Evolutionary conservation across 306 rosid species (phyloP).

Genomic region (Fragaria nilgerrensis): DNA sequence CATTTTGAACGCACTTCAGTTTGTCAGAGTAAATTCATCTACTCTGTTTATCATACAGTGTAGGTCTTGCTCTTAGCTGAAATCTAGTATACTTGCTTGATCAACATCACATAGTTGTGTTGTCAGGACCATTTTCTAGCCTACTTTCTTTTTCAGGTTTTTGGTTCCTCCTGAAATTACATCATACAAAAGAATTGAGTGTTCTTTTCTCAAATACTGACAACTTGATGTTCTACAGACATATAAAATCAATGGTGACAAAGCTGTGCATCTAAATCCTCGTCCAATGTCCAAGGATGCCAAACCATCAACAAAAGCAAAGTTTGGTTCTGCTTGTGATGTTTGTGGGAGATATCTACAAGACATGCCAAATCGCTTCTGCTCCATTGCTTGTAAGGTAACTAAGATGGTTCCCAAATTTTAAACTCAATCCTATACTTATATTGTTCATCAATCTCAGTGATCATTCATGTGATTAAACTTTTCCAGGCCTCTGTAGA

Average conservation of each 20-base stretch:
- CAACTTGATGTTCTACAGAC: conserved; percentile 48
- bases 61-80: neutral
- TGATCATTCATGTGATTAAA: neutral
- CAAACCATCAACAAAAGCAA: conserved; percentile 52
- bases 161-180: neutral
- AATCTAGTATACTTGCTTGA: neutral
- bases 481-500: conserved; percentile 33
- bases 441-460: neutral
- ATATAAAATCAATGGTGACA: conserved; percentile 82
- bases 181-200: neutral
- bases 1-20: neutral
- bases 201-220: conserved; percentile 12
- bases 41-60: neutral
- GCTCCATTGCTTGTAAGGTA: conserved; percentile 97
- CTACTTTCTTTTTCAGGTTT: neutral
- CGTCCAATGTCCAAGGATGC: conserved; percentile 67
- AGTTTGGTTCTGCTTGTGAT: conserved; percentile 78
- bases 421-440: neutral
- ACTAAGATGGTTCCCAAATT: conserved; percentile 13
- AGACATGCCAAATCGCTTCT: conserved; percentile 78
- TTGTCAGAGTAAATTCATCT: neutral
- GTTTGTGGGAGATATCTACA: conserved; percentile 80
- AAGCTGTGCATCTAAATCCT: conserved; percentile 85
- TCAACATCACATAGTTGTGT: neutral
- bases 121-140: neutral